Evolutionary conservation across 805 yeast species (phyloP).

Genomic region (Lipomyces oligophaga): DNA sequence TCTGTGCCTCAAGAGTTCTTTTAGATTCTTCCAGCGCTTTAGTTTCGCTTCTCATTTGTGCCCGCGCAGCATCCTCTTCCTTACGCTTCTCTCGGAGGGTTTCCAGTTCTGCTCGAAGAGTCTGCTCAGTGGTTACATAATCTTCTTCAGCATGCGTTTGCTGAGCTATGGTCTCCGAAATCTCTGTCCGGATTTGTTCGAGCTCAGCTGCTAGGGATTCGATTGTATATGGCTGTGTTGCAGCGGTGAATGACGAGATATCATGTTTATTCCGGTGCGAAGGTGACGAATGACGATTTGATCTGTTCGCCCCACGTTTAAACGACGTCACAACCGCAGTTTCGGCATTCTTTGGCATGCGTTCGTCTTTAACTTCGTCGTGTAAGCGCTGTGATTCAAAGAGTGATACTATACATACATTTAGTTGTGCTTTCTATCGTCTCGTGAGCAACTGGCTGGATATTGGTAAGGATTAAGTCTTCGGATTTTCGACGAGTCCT

Average conservation of each 20-base stretch:
- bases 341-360: not conserved
- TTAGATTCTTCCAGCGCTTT: conserved; percentile 39
- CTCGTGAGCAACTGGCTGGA: conserved; percentile 25
- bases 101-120: conserved; percentile 34
- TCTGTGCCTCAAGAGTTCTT: conserved; percentile 38
- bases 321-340: conserved; percentile 20
- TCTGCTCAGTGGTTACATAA: conserved; percentile 30
- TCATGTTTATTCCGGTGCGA: conserved; percentile 10
- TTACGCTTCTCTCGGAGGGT: conserved; percentile 33
- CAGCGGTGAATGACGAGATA: conserved; percentile 26
- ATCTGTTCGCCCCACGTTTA: conserved; percentile 12
- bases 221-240: conserved; percentile 34
- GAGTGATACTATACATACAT: too few species aligned
- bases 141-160: conserved; percentile 34
- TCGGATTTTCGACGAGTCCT: conserved; percentile 32
- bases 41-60: conserved; percentile 38
- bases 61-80: conserved; percentile 35
- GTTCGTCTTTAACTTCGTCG: too few species aligned
- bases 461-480: conserved; percentile 31
- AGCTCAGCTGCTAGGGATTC: conserved; percentile 38
- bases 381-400: too few species aligned
- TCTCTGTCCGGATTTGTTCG: conserved; percentile 37
- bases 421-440: not conserved
- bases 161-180: conserved; percentile 32
- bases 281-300: conserved; percentile 11